Percentiles rank a stretch among this genome's conserved stretches.
These are phyloP conservation scores for Zasmidium angulare DNA, from an alignment of 2,329 filamentous ascomycete species.

Conservation along the genomic window DNA sequence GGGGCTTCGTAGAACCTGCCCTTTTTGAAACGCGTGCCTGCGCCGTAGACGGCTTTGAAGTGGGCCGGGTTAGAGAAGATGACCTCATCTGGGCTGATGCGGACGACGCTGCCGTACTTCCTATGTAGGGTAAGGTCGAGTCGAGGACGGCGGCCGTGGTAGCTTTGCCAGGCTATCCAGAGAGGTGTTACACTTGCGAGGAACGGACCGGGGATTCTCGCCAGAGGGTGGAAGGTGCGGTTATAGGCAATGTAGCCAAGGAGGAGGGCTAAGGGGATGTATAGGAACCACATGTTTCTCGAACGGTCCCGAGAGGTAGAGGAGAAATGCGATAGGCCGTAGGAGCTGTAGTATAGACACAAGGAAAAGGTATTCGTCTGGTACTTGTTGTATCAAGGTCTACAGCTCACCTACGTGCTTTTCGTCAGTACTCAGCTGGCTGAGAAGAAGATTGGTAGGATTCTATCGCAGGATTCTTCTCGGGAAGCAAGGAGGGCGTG, in stretches of 20 bases:
- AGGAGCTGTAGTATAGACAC: too few relatives aligned
- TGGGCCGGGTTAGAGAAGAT: conserved; percentile 6
- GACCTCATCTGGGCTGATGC: conserved; percentile 10
- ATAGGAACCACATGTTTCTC: conserved; percentile 1
- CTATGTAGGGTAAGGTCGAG: conserved; percentile 4
- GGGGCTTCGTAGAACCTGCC: conserved; percentile 8
- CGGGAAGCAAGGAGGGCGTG: too few relatives aligned
- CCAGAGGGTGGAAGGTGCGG: conserved; percentile 32
- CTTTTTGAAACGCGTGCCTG: conserved; percentile 2
- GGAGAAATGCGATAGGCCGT: not conserved
- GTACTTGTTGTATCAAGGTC: too few relatives aligned
- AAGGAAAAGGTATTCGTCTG: too few relatives aligned
- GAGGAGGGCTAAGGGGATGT: not conserved
- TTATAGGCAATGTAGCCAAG: conserved; percentile 3
- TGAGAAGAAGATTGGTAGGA: not conserved
- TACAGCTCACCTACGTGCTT: too few relatives aligned
- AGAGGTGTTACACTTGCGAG: conserved; percentile 9
- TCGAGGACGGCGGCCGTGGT: not conserved
- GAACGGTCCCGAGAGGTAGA: not conserved
- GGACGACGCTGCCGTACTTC: conserved; percentile 15
- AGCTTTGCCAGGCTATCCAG: conserved; percentile 8
- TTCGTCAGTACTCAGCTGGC: too few relatives aligned
- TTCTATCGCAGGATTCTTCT: too few relatives aligned
- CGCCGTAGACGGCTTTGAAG: conserved; percentile 1
- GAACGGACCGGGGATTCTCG: conserved; percentile 42